phyloP scores from a whole-genome alignment of 2,329 filamentous ascomycete species.

The Colletotrichum lini region DNA sequence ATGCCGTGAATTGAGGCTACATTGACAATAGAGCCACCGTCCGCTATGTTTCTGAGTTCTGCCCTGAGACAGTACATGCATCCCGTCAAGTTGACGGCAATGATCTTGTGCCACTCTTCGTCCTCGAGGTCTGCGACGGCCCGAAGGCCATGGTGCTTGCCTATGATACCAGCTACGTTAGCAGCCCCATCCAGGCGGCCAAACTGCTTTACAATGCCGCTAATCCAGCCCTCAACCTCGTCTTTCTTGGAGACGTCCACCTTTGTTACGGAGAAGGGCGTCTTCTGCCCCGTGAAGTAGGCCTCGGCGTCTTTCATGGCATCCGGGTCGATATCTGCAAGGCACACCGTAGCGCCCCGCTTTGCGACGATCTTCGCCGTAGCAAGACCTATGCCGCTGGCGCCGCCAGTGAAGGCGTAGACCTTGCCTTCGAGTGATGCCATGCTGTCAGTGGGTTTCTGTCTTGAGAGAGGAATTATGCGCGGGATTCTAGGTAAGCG shows the following conservation, averaged over 20 bases:
- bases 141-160: conserved; percentile 56
- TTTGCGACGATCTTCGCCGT: conserved; percentile 55
- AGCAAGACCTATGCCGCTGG: conserved; percentile 58
- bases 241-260: conserved; percentile 64
- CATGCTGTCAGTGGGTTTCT: conserved; percentile 42
- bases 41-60: conserved; percentile 59
- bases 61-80: conserved; percentile 66
- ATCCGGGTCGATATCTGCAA: conserved; percentile 55
- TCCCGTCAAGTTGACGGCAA: conserved; percentile 65
- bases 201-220: conserved; percentile 60
- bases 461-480: not conserved
- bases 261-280: conserved; percentile 47
- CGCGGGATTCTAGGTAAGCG: not conserved
- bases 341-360: conserved; percentile 54
- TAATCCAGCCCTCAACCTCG: conserved; percentile 67
- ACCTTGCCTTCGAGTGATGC: conserved; percentile 50
- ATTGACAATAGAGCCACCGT: conserved; percentile 72
- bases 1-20: conserved; percentile 66
- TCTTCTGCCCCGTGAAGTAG: conserved; percentile 47
- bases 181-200: conserved; percentile 69
- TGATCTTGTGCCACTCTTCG: conserved; percentile 63
- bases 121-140: conserved; percentile 60
- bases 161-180: conserved; percentile 69
- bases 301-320: conserved; percentile 50
- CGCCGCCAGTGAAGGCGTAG: conserved; percentile 52